These are phyloP conservation scores for Malassezia obtusa DNA, from an alignment of 1,284 basidiomycete genomes.

Conservation along the genomic window DNA sequence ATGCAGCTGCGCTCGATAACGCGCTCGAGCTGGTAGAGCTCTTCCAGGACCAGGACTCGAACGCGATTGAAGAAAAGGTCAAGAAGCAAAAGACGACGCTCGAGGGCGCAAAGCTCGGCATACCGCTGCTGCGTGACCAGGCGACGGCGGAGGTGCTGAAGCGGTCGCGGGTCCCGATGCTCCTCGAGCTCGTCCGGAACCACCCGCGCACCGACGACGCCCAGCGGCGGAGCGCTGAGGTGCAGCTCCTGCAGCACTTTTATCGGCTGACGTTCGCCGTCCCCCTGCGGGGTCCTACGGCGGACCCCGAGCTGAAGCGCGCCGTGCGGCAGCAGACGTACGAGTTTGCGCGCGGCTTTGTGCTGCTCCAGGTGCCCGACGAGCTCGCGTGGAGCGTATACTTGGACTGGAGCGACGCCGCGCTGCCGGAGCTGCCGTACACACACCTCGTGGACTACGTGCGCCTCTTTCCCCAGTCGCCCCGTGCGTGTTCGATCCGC, in stretches of 20 bases:
- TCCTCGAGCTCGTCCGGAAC: conserved; percentile 34
- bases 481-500: conserved; percentile 22
- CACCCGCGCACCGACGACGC: conserved; percentile 34
- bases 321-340: conserved; percentile 58
- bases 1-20: conserved; percentile 51
- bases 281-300: conserved; percentile 14
- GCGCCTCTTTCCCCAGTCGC: conserved; percentile 58
- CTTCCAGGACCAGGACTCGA: conserved; percentile 26
- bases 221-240: conserved; percentile 29
- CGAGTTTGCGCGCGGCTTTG: conserved; percentile 61
- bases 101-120: conserved; percentile 32
- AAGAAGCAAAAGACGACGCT: conserved; percentile 34
- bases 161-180: conserved; percentile 23
- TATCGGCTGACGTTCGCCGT: conserved; percentile 24
- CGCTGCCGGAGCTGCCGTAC: conserved; percentile 62
- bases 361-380: conserved; percentile 65
- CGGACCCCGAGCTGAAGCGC: conserved; percentile 50
- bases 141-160: conserved; percentile 26
- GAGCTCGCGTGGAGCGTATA: conserved; percentile 68
- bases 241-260: conserved; percentile 29
- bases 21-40: conserved; percentile 33
- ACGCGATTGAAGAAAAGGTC: conserved; percentile 28
- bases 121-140: conserved; percentile 24
- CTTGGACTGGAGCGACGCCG: conserved; percentile 66
- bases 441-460: conserved; percentile 60